These are phyloP conservation scores for Xylaria bambusicola DNA, from an alignment of 495 filamentous ascomycete species.

Conservation along the genomic window DNA sequence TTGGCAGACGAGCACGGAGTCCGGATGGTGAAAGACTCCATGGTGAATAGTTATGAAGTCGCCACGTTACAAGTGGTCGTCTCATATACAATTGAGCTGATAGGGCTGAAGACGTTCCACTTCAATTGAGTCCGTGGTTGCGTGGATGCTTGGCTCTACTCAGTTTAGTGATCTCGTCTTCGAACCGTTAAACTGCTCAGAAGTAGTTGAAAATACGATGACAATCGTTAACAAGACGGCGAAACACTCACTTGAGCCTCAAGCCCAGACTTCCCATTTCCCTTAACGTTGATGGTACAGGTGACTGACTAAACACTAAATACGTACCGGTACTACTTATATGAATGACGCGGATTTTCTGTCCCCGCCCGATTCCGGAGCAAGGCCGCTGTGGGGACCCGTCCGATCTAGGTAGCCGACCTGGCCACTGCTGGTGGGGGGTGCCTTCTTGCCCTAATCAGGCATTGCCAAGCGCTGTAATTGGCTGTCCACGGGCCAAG, in stretches of 20 bases:
- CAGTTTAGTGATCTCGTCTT: too few relatives aligned
- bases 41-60: background rate
- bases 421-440: background rate
- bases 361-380: slow-evolving; percentile 19
- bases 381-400: slow-evolving; percentile 8
- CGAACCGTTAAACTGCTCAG: too few relatives aligned
- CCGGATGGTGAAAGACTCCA: slow-evolving; percentile 60
- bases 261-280: background rate
- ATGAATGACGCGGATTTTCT: slow-evolving; percentile 1
- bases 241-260: too few relatives aligned
- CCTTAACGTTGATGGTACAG: background rate
- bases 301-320: background rate
- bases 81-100: background rate
- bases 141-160: too few relatives aligned
- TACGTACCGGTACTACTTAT: too few relatives aligned
- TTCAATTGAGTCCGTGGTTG: too few relatives aligned
- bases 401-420: too few relatives aligned
- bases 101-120: too few relatives aligned
- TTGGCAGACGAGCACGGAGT: slow-evolving; percentile 92
- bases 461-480: slow-evolving; percentile 7
- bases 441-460: slow-evolving; percentile 15
- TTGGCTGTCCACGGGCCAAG: slow-evolving; percentile 9
- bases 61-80: background rate
- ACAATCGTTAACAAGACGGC: too few relatives aligned
- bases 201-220: too few relatives aligned